Percentiles rank a stretch among this genome's conserved stretches.
Evolutionary conservation across 1,284 basidiomycete genomes (phyloP).

Genomic region (Gomphus sp.): DNA sequence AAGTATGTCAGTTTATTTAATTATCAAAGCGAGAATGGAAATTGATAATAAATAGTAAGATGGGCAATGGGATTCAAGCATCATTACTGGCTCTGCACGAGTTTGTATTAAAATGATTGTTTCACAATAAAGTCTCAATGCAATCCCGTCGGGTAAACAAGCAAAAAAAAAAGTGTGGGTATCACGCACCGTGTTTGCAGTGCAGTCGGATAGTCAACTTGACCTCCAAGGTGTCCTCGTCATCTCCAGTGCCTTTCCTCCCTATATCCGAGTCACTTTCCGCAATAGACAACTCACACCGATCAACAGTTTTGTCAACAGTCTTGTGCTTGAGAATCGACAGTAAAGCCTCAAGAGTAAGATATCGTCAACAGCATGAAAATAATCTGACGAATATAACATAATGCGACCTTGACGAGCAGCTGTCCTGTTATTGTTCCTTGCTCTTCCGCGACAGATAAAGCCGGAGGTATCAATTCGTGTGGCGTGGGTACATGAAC

Average conservation of each 20-base stretch:
- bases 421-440: conserved; percentile 48
- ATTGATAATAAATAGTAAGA: no score
- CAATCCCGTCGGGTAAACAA: background rate
- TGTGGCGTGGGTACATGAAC: conserved; percentile 20
- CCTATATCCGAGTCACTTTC: conserved; percentile 33
- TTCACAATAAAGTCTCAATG: background rate
- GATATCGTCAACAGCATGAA: background rate
- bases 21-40: no score
- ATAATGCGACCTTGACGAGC: conserved; percentile 46
- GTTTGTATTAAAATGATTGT: background rate
- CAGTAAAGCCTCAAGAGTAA: conserved; percentile 44
- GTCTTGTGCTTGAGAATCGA: conserved; percentile 65
- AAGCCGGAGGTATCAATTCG: conserved; percentile 11
- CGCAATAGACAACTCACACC: conserved; percentile 60
- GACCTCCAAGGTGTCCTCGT: conserved; percentile 57
- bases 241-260: conserved; percentile 31
- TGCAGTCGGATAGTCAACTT: conserved; percentile 60
- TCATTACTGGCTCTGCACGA: background rate
- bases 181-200: conserved; percentile 64
- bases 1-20: background rate
- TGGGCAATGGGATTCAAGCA: no score
- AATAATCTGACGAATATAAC: conserved; percentile 7
- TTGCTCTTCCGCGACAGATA: conserved; percentile 4
- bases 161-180: background rate
- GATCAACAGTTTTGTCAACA: conserved; percentile 64